Evolutionary conservation across 2,329 filamentous ascomycete genomes (phyloP), one percentile per base, ranked within the genome.

Genomic region (Fusarium irregulare): DNA sequence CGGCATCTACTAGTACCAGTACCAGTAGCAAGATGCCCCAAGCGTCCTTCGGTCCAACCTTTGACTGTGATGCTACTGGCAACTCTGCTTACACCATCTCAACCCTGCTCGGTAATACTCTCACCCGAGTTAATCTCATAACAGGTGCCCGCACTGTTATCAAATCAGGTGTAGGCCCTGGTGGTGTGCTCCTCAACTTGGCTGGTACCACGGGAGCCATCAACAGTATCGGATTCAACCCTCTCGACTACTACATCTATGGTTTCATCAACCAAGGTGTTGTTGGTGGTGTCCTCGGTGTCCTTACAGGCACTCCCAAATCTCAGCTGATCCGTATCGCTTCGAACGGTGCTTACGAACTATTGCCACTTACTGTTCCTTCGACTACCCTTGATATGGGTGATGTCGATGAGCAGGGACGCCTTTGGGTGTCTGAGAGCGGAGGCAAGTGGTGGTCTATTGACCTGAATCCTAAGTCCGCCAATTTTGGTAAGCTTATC

Each of bases 201-300:
- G 55, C 44, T 9, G 55, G 55, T 5, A 27, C 14, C 7, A 12
- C 45, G 16, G 56, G 56, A 13, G 56, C 48, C 13, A 60, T 60
- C 41, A 60, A 60, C 18, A 42, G 40, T 13, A 60, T 60, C 20
- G 56, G 56, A 12, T 60, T 40, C 30, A 60, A 60, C 25, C 27
- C 27, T 20, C 49, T 55, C 13, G 56, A 60, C 20, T 28, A 46
- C 32, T 53, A 60, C 14, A 60, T 60, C 32, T 60, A 60, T n/a
- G 56, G 56, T 30, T 20, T 46, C 3, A 25, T 60, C 25, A 60
- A 44, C 11, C 40, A 55, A 18, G 49, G 48, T 18, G 2, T 57
- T 25, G 46, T 57, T 12, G 34, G 53, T 11, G 32, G 42, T 14
- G 16, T 51, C 9, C 27, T 51, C 10, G 45, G 45, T 23, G 27